Conservation (phyloP, 139 green algal genomes). For the Coelastrella sp. region DNA sequence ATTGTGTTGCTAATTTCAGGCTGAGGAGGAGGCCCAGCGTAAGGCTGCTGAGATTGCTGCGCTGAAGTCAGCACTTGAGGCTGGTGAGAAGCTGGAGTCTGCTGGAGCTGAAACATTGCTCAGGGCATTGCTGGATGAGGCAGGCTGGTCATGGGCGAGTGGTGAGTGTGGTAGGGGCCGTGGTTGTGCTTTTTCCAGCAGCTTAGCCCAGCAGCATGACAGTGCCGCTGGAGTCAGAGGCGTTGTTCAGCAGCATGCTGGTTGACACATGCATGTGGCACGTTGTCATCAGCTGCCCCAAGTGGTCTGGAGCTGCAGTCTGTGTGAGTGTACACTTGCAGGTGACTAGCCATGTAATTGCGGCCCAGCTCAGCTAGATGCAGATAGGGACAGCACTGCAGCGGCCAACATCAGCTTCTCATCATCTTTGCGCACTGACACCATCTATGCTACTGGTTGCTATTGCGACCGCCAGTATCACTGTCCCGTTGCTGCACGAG, state of each 20-base stretch:
- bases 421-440: too few species aligned
- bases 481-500: background rate
- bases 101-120: conserved; percentile 53
- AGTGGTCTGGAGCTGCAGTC: too few species aligned
- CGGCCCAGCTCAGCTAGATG: too few species aligned
- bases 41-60: conserved; percentile 32
- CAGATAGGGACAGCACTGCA: too few species aligned
- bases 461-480: too few species aligned
- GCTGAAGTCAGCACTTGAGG: conserved; percentile 25
- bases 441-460: too few species aligned
- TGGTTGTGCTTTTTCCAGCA: background rate
- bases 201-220: too few species aligned
- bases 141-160: conserved; percentile 13
- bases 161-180: background rate
- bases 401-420: too few species aligned
- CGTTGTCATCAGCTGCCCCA: too few species aligned
- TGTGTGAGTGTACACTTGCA: too few species aligned
- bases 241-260: background rate
- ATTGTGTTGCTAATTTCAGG: conserved; percentile 13
- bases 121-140: conserved; percentile 56
- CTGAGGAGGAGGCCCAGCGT: conserved; percentile 42
- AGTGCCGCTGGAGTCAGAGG: background rate
- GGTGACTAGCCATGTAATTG: too few species aligned
- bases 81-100: conserved; percentile 45
- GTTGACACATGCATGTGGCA: too few species aligned